Percentiles rank a stretch among this genome's conserved stretches.
phyloP scores from a whole-genome alignment of 331 rosid genomes.

The Spiraea crenata region DNA sequence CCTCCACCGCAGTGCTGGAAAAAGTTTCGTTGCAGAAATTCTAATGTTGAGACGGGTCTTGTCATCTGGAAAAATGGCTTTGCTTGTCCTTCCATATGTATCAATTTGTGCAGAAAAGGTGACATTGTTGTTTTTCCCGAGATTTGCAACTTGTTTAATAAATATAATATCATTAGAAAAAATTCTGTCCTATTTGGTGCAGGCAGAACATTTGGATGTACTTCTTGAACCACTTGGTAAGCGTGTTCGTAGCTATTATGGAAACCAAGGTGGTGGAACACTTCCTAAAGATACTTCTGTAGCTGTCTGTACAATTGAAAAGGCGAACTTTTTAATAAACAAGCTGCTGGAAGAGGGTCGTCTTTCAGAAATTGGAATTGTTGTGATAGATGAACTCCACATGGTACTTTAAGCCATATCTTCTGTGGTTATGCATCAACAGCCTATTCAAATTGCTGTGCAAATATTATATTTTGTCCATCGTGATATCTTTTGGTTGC shows the following conservation, averaged over 20 bases:
- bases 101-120: slow-evolving; percentile 99
- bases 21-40: slow-evolving; percentile 97
- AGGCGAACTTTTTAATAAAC: slow-evolving; percentile 90
- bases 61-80: slow-evolving; percentile 77
- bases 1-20: slow-evolving; percentile 79
- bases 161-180: slow-evolving; percentile 11
- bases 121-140: slow-evolving; percentile 18
- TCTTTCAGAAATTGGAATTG: slow-evolving; percentile 89
- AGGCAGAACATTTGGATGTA: slow-evolving; percentile 89
- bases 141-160: slow-evolving; percentile 10
- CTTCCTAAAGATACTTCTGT: slow-evolving; percentile 96
- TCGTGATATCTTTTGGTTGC: neutral
- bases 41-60: slow-evolving; percentile 82
- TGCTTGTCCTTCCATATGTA: slow-evolving; percentile 96
- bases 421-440: slow-evolving; percentile 5
- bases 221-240: slow-evolving; percentile 95
- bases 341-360: slow-evolving; percentile 91
- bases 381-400: slow-evolving; percentile 95
- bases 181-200: slow-evolving; percentile 34
- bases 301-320: slow-evolving; percentile 97
- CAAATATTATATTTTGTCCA: neutral
- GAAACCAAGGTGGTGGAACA: slow-evolving; percentile 91
- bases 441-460: neutral
- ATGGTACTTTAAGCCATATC: slow-evolving; percentile 51
- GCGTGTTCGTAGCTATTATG: slow-evolving; percentile 94